Evolutionary conservation across 805 yeast species (phyloP).

Genomic region (Vanderwaltozyma tropicalis): DNA sequence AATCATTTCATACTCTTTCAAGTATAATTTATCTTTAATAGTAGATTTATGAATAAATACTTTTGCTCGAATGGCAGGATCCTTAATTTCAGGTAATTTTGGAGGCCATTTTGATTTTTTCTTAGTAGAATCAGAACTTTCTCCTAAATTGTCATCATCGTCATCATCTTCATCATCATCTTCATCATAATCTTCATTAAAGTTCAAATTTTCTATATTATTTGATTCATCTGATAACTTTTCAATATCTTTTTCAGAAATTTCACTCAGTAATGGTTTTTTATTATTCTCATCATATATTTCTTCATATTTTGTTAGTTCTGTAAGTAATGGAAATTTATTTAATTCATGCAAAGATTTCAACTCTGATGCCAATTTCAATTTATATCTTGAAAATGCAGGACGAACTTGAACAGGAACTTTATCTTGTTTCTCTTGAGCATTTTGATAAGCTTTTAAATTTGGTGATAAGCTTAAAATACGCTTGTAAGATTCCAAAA

Average conservation of each 20-base stretch:
- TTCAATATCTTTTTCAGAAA: conserved; percentile 12
- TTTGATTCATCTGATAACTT: conserved; percentile 8
- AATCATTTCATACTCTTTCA: conserved; percentile 47
- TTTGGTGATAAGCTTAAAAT: conserved; percentile 51
- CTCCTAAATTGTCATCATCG: conserved; percentile 25
- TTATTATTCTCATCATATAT: conserved; percentile 7
- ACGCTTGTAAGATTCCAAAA: conserved; percentile 42
- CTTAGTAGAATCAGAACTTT: conserved; percentile 12
- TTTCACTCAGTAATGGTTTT: conserved; percentile 14
- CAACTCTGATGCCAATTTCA: conserved; percentile 50
- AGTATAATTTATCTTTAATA: conserved; percentile 45
- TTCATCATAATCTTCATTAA: conserved; percentile 5
- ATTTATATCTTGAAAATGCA: conserved; percentile 42
- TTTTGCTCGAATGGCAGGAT: conserved; percentile 47
- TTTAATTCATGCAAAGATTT: conserved; percentile 43
- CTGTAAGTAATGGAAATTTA: conserved; percentile 44
- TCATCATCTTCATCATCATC: conserved; percentile 16
- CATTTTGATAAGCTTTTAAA: conserved; percentile 30
- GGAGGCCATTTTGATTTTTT: conserved; percentile 43
- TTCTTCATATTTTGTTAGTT: conserved; percentile 37
- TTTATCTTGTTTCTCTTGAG: conserved; percentile 26
- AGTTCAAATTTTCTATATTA: conserved; percentile 2
- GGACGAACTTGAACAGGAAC: conserved; percentile 35
- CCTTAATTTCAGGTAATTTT: conserved; percentile 53
- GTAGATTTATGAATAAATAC: conserved; percentile 79